Evolutionary conservation across 441 rosid species (phyloP), one percentile per base, ranked within the genome.

Genomic region (Pelargonium citronellum): DNA sequence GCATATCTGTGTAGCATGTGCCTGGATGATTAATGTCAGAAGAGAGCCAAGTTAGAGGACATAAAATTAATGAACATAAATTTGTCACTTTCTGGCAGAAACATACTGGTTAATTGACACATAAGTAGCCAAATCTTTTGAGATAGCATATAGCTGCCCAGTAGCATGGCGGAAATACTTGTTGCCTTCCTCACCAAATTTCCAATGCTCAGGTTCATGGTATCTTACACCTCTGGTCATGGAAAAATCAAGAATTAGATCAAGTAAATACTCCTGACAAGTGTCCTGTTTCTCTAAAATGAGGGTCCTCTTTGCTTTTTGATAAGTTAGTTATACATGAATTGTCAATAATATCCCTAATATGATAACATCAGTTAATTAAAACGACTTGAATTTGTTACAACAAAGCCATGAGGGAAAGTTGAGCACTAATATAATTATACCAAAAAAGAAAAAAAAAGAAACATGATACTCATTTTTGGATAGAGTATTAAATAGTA

Each of bases 201-300:
- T 94, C 98, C 98, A 94, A 75, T 81, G 83, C 80, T 94, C 99
- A 20, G 99, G 97, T 73, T 94, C 99, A 67, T 90, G 92, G 75
- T 94, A 94, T 79, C 89, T 94, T 77, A 90, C 96, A 80, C 71
- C 83, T 87, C 97, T 87, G 73, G 27, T 55, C 55, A 13, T 15
- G n/a, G 55, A 27, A 27, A 27, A 27, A 27, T 27, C 30, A 15
- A 51, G 34, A 37, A 20, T 66, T 15, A 57, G 17, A 58, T 51
- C 47, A 37, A 22, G 64, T 51, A 67, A 70, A 69, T 55, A 55
- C 39, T 34, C 39, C 39, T 34, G 39, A 34, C 39, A 34, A 34
- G 39, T 34, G 39, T 34, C 39, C 39, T 4, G 39, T 34, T 34
- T 34, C 39, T 34, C 39, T 34, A 34, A 3, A 34, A 34, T 34